A percentile compares a stretch with the other conserved stretches of the same genome.
Conservation (phyloP, 2,329 filamentous ascomycete species). For the Chrysoporthe deuterocubensis region DNA sequence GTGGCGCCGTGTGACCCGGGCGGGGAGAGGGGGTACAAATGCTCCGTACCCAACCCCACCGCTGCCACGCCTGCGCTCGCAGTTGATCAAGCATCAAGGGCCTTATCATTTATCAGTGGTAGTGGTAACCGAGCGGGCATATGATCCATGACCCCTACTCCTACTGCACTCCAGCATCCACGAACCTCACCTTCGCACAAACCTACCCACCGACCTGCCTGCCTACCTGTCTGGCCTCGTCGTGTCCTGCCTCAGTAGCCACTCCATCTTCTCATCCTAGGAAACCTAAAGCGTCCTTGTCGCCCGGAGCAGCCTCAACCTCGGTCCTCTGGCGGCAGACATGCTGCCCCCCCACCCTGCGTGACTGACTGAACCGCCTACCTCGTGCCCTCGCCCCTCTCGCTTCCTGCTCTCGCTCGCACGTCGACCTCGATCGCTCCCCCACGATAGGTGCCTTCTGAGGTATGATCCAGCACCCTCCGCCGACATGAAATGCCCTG, state of each 20-base stretch:
- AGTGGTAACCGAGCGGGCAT: conserved; percentile 3
- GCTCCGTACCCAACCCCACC: neutral
- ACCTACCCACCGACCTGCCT: neutral
- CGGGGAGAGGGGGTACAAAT: neutral
- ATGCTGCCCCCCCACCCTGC: neutral
- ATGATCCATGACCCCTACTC: conserved; percentile 11
- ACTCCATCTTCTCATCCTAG: neutral
- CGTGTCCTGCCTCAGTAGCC: too few relatives aligned
- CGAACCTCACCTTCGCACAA: neutral
- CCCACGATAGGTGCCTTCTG: neutral
- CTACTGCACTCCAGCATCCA: too few relatives aligned
- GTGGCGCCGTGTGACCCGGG: neutral
- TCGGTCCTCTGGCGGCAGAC: neutral
- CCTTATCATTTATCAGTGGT: conserved; percentile 10
- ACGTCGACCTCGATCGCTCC: neutral
- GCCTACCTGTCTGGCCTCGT: neutral
- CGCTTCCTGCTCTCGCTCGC: neutral
- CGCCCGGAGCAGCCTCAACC: neutral
- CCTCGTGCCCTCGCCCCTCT: neutral
- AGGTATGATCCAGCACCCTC: conserved; percentile 19
- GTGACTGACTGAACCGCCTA: conserved; percentile 5
- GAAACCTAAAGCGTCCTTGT: neutral
- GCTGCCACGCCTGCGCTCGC: conserved; percentile 2
- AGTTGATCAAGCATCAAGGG: conserved; percentile 8
- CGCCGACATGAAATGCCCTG: conserved; percentile 28